Evolutionary conservation across 2,329 filamentous ascomycete genomes (phyloP).

Genomic region (Monosporascus sp.): DNA sequence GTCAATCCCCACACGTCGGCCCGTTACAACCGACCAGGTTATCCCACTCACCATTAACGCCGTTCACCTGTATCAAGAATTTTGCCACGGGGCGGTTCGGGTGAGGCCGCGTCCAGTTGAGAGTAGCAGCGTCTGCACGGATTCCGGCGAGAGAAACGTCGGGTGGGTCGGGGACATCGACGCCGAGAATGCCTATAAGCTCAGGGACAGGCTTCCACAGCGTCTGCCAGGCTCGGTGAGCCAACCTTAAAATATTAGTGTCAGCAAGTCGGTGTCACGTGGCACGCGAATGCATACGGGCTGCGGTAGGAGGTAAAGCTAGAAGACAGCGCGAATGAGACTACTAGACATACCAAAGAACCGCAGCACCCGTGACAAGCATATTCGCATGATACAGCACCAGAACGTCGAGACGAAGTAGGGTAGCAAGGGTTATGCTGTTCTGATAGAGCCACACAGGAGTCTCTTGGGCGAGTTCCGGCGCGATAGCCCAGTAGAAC

Average conservation of each 20-base stretch:
- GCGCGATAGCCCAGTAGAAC: conserved; percentile 37
- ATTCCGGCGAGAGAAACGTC: conserved; percentile 89
- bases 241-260: conserved; percentile 52
- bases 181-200: conserved; percentile 82
- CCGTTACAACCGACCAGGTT: not conserved
- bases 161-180: conserved; percentile 88
- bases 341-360: conserved; percentile 43
- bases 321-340: conserved; percentile 1
- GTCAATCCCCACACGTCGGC: conserved; percentile 6
- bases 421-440: conserved; percentile 29
- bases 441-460: conserved; percentile 29
- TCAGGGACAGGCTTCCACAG: conserved; percentile 87
- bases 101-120: conserved; percentile 81
- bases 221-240: conserved; percentile 81
- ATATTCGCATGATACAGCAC: conserved; percentile 48
- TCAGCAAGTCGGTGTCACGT: conserved; percentile 9
- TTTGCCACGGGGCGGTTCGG: conserved; percentile 67
- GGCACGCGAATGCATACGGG: not conserved
- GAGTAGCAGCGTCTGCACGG: conserved; percentile 75
- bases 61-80: conserved; percentile 90
- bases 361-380: conserved; percentile 47
- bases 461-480: conserved; percentile 33
- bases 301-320: not conserved
- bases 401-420: conserved; percentile 42
- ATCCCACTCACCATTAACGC: conserved; percentile 66